Evolutionary conservation across 192 early-diverging fungal species (phyloP).

Genomic region (Kappamyces sp.): DNA sequence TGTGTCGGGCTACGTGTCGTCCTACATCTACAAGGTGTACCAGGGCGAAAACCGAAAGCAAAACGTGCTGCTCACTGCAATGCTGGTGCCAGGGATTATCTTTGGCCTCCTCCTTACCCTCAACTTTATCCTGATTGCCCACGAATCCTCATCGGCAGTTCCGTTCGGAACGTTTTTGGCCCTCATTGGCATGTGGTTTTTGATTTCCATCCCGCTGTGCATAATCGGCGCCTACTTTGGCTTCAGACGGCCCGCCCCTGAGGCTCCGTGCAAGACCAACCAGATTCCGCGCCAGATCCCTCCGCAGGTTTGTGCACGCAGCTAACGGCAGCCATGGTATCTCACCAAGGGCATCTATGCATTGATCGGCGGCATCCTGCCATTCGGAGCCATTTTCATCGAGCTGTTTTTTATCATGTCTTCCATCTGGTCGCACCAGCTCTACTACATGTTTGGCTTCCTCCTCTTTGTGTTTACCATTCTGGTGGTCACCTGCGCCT

Average conservation of each 20-base stretch:
- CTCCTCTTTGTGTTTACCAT: slow-evolving; percentile 47
- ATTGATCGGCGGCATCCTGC: slow-evolving; percentile 64
- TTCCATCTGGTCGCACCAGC: slow-evolving; percentile 43
- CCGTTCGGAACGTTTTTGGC: slow-evolving; percentile 83
- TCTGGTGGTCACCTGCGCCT: slow-evolving; percentile 44
- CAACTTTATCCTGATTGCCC: slow-evolving; percentile 81
- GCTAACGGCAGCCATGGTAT: slow-evolving; percentile 56
- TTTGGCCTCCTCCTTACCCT: slow-evolving; percentile 60
- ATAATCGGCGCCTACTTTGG: slow-evolving; percentile 85
- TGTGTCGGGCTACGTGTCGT: slow-evolving; percentile 82
- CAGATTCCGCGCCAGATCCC: slow-evolving; percentile 90
- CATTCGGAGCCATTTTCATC: slow-evolving; percentile 60
- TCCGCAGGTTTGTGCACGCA: slow-evolving; percentile 36
- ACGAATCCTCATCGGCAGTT: slow-evolving; percentile 80
- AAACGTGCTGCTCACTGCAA: slow-evolving; percentile 76
- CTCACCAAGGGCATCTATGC: slow-evolving; percentile 50
- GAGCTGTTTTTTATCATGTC: slow-evolving; percentile 58
- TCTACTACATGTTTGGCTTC: slow-evolving; percentile 60
- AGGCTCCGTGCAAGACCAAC: slow-evolving; percentile 86
- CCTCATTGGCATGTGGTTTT: slow-evolving; percentile 73
- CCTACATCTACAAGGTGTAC: slow-evolving; percentile 86
- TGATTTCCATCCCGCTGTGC: slow-evolving; percentile 71
- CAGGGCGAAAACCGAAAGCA: slow-evolving; percentile 80
- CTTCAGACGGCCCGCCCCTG: slow-evolving; percentile 58
- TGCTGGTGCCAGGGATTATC: slow-evolving; percentile 68